These are phyloP conservation scores for Neurospora tetrasperma DNA, from an alignment of 495 filamentous ascomycete species.

Conservation along the genomic window DNA sequence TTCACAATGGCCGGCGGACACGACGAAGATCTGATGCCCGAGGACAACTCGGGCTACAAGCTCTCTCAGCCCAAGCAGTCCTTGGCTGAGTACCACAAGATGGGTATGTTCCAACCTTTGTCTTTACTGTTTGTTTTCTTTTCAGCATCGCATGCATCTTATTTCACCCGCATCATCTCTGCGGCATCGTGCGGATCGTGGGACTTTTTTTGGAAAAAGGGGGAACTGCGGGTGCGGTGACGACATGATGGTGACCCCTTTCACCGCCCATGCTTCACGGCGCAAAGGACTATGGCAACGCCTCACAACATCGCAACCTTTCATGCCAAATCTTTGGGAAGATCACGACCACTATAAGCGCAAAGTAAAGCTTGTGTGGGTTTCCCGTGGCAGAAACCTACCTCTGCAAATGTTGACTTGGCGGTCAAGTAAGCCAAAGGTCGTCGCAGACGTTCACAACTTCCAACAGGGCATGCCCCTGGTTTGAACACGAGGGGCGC, in stretches of 20 bases:
- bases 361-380: background rate
- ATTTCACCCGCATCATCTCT: background rate
- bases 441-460: background rate
- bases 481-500: background rate
- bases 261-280: background rate
- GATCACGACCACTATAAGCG: background rate
- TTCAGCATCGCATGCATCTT: background rate
- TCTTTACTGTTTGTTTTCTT: conserved; percentile 4
- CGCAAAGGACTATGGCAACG: background rate
- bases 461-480: background rate
- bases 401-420: background rate
- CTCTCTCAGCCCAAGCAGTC: conserved; percentile 93
- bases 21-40: conserved; percentile 78
- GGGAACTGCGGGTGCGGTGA: background rate
- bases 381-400: background rate
- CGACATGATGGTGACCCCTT: background rate
- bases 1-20: conserved; percentile 51
- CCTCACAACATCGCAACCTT: background rate
- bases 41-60: conserved; percentile 90
- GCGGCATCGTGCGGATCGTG: background rate
- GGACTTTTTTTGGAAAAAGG: background rate
- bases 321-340: background rate
- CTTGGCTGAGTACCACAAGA: conserved; percentile 78
- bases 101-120: conserved; percentile 54
- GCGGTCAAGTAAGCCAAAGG: background rate